Evolutionary conservation across 495 filamentous ascomycete genomes (phyloP), one percentile per base, ranked within the genome.

Genomic region (Friedmanniomyces simplex): DNA sequence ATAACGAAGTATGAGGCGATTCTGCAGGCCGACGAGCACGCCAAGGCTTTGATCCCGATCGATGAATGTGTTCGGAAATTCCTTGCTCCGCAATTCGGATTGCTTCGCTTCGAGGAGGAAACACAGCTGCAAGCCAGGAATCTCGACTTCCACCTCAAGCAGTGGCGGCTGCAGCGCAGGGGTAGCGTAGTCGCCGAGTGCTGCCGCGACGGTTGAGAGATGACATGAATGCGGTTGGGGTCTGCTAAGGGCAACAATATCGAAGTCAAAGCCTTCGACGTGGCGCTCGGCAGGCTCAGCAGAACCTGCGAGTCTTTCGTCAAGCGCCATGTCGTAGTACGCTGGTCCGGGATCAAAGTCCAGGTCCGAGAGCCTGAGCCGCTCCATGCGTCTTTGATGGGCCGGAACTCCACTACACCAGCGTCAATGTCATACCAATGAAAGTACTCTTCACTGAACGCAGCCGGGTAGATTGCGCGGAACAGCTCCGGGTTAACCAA

Each of bases 341-440:
- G 18, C 20, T 3, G 39, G 5, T 43, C 13, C 39, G 14, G 39
- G 39, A n/a, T 20, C 46, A 22, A 6, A 20, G 14, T 41, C 28
- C 52, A 55, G 3, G 22, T n/a, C 1, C 20, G 1, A 22, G 50
- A 7, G 11, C 21, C 7, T 5, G 8, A 11, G 18, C 20, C 13
- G 20, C 45, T 52, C 81, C 80, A 86, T 1, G 73, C 68, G 18
- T 67, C 20, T 0, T 64, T 55, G 1, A 55, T 20, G 0, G 75
- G 73, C 0, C 82, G 70, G 41, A 82, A 81, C 53, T 85, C 78
- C 2, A 86, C 51, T 1, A 56, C 41, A 0, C 66, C 61, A 0
- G 68, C 73, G 6, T 57, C 50, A 4, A 82, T 8, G 47, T 83
- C 67, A 3, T 85, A 63, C 83, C 83, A 87, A 57, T 87, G 82